Conservation (phyloP, 768 basidiomycete genomes). For the Paxillus involutus region DNA sequence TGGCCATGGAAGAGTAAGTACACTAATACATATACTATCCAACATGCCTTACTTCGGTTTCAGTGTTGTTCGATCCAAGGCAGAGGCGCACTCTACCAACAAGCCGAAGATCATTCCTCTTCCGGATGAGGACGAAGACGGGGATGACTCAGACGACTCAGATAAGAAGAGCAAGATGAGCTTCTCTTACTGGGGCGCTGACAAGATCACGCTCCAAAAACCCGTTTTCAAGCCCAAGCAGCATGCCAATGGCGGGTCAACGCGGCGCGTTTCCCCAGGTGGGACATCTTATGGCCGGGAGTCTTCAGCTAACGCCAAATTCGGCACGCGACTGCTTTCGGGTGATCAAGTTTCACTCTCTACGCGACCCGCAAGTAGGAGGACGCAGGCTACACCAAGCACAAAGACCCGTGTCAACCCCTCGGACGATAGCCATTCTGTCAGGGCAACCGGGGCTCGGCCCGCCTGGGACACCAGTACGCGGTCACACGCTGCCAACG, state of each 20-base stretch:
- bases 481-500: conserved; percentile 37
- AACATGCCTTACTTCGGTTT: conserved; percentile 6
- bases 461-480: conserved; percentile 75
- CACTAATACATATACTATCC: neutral
- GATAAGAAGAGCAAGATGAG: conserved; percentile 93
- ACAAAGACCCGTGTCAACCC: conserved; percentile 45
- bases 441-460: conserved; percentile 71
- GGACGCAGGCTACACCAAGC: conserved; percentile 45
- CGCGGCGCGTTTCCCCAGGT: conserved; percentile 42
- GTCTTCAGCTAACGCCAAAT: conserved; percentile 90
- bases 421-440: conserved; percentile 66
- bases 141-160: conserved; percentile 76
- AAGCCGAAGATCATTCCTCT: conserved; percentile 70
- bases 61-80: conserved; percentile 73
- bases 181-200: conserved; percentile 92
- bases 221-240: conserved; percentile 56
- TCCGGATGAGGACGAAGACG: conserved; percentile 61
- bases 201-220: conserved; percentile 86
- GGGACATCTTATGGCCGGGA: conserved; percentile 66
- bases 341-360: conserved; percentile 45
- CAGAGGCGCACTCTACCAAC: conserved; percentile 53
- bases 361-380: conserved; percentile 62
- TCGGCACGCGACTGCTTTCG: conserved; percentile 79
- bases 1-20: conserved; percentile 89
- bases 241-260: conserved; percentile 32